Conservation (phyloP, 1,284 basidiomycete genomes). For the Irpex rosettiformis region DNA sequence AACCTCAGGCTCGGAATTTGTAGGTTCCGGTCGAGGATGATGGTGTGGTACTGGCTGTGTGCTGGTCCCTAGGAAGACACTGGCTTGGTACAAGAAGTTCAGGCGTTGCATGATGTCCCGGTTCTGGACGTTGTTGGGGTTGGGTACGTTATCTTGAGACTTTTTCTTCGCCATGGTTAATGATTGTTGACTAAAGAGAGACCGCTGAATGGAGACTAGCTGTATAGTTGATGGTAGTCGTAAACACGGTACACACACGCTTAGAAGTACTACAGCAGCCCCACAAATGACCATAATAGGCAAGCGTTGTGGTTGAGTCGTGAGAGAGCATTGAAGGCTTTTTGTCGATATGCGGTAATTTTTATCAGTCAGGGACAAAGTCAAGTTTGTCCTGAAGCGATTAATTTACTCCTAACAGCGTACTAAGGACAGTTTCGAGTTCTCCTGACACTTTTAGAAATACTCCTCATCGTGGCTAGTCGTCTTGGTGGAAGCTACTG, state of each 20-base stretch:
- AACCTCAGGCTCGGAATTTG: background rate
- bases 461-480: too few species aligned
- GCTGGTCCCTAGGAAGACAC: conserved; percentile 49
- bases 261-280: too few species aligned
- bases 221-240: background rate
- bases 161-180: conserved; percentile 57
- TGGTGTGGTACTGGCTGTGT: background rate
- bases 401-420: too few species aligned
- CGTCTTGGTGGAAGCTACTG: too few species aligned
- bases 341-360: too few species aligned
- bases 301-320: background rate
- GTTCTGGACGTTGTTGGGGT: conserved; percentile 53
- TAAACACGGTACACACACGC: background rate
- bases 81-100: conserved; percentile 82
- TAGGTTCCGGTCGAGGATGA: background rate
- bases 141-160: conserved; percentile 51
- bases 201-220: background rate
- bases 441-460: too few species aligned
- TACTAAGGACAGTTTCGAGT: too few species aligned
- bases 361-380: too few species aligned
- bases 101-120: conserved; percentile 76
- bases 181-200: background rate
- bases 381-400: too few species aligned
- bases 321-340: background rate
- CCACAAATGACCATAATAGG: background rate